Percentiles rank a stretch among this genome's conserved stretches.
phyloP scores from a whole-genome alignment of 768 basidiomycete species.

The Suillus discolor region DNA sequence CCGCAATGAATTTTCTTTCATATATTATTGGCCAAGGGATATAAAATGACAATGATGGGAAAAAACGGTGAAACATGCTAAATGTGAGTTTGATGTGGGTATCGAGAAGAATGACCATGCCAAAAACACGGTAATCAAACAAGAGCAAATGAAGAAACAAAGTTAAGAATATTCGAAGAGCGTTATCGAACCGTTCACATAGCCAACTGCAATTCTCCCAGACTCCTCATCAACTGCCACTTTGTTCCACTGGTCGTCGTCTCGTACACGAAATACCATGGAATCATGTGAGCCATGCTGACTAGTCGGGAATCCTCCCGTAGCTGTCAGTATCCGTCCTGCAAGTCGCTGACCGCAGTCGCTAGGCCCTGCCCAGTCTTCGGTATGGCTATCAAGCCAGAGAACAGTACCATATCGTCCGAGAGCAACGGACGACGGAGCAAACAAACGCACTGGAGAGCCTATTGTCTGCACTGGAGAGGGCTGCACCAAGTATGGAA shows the following conservation, averaged over 20 bases:
- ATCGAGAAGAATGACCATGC: background rate
- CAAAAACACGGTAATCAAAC: background rate
- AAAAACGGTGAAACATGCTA: background rate
- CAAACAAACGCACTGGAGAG: conserved; percentile 61
- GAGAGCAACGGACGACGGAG: conserved; percentile 53
- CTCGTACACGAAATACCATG: conserved; percentile 48
- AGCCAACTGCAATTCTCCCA: conserved; percentile 39
- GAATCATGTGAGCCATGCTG: conserved; percentile 5
- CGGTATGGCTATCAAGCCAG: conserved; percentile 68
- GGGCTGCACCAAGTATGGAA: conserved; percentile 48
- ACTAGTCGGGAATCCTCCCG: background rate
- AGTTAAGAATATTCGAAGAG: conserved; percentile 51
- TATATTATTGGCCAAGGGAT: background rate
- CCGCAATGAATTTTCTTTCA: conserved; percentile 3
- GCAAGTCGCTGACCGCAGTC: conserved; percentile 65
- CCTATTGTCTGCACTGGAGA: conserved; percentile 42
- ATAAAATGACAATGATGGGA: background rate
- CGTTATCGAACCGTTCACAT: conserved; percentile 46
- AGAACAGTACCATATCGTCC: conserved; percentile 63
- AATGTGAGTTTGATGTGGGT: background rate
- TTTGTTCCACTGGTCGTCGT: conserved; percentile 51
- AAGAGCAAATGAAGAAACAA: background rate
- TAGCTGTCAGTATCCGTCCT: conserved; percentile 28
- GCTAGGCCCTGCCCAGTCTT: conserved; percentile 46
- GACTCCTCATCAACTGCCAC: conserved; percentile 42